phyloP scores from a whole-genome alignment of 1,139 yeast genomes.

The Debaryomyces sp. region DNA sequence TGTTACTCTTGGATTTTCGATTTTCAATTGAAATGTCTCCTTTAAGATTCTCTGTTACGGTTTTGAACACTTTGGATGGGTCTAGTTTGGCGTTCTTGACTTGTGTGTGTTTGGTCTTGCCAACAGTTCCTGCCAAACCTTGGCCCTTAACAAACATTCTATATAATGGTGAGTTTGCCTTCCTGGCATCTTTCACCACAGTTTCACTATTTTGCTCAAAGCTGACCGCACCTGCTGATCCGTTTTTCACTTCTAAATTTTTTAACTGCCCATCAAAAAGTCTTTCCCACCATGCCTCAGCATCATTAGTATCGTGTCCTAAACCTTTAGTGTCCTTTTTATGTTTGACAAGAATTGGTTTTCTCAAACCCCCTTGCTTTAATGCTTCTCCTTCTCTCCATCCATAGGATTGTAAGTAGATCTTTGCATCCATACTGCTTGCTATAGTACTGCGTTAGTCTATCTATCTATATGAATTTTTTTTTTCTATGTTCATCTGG shows the following conservation, averaged over 20 bases:
- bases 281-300: slow-evolving; percentile 97
- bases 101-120: slow-evolving; percentile 30
- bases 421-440: slow-evolving; percentile 66
- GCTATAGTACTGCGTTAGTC: background rate
- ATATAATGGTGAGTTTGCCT: slow-evolving; percentile 62
- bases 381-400: slow-evolving; percentile 93
- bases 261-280: slow-evolving; percentile 92
- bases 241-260: slow-evolving; percentile 60
- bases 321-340: slow-evolving; percentile 89
- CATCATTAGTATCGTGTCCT: slow-evolving; percentile 69
- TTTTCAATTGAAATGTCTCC: slow-evolving; percentile 3
- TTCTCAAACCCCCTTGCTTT: slow-evolving; percentile 74
- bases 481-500: slow-evolving; percentile 8
- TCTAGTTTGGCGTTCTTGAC: slow-evolving; percentile 18
- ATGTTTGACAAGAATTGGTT: slow-evolving; percentile 87
- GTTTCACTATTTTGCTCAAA: slow-evolving; percentile 48
- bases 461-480: background rate
- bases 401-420: slow-evolving; percentile 76
- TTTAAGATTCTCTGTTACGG: slow-evolving; percentile 2
- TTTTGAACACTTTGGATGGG: slow-evolving; percentile 13
- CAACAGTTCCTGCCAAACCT: slow-evolving; percentile 78
- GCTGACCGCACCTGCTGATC: slow-evolving; percentile 27
- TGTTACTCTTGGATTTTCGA: slow-evolving; percentile 13
- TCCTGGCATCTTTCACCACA: slow-evolving; percentile 44
- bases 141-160: slow-evolving; percentile 84